These are phyloP conservation scores for Erodium maritimum DNA, from an alignment of 345 rosid species.

Conservation along the genomic window DNA sequence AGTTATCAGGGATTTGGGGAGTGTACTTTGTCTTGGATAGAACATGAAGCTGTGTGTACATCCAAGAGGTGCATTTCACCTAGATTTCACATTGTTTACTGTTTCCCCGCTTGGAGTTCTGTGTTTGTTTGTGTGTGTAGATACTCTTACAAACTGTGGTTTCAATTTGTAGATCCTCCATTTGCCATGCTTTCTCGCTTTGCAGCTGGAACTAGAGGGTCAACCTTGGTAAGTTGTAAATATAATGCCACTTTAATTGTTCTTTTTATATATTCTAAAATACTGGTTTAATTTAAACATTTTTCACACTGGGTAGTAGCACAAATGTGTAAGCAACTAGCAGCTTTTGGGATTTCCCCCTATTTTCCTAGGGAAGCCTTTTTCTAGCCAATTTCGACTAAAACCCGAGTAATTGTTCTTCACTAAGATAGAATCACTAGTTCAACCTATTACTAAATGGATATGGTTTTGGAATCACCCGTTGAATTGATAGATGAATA, in stretches of 20 bases:
- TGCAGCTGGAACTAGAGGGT: constrained; percentile 92
- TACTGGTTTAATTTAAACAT: too few species aligned
- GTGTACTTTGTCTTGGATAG: neutral
- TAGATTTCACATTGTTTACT: neutral
- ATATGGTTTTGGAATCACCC: too few species aligned
- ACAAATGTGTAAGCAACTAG: neutral
- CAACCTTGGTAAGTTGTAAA: constrained; percentile 55
- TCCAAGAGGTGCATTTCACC: neutral
- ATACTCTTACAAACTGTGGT: neutral
- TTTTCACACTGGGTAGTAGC: neutral
- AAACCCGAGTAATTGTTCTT: too few species aligned
- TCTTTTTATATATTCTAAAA: too few species aligned
- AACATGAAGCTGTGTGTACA: neutral
- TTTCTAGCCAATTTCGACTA: too few species aligned
- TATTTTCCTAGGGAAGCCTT: too few species aligned
- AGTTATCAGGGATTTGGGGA: neutral
- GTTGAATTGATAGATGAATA: too few species aligned
- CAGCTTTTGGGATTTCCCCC: too few species aligned
- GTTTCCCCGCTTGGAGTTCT: neutral
- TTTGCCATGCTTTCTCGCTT: constrained; percentile 92
- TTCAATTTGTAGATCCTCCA: constrained; percentile 39
- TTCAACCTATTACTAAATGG: too few species aligned
- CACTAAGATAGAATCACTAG: too few species aligned
- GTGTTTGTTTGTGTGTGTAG: neutral
- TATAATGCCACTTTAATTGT: neutral